A percentile compares a stretch with the other conserved stretches of the same genome.
Conservation (phyloP, 2,329 filamentous ascomycete genomes). For the Colletotrichum sp. region DNA sequence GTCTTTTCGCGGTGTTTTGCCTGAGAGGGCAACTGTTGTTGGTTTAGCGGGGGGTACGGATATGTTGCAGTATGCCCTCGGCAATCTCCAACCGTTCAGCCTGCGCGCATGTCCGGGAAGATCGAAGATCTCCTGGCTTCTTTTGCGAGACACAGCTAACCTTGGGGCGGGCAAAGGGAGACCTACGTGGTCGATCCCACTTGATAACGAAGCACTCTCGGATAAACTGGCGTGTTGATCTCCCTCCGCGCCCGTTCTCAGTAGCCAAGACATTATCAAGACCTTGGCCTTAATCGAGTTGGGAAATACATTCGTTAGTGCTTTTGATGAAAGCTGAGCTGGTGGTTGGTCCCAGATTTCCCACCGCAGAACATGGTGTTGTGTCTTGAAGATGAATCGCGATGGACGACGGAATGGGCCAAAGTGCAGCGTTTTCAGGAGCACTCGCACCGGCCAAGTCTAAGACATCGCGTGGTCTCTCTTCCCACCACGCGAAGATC, state of each 20-base stretch:
- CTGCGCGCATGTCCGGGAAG: not conserved
- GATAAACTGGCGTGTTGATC: not conserved
- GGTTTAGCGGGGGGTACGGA: not conserved
- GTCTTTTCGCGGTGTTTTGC: not conserved
- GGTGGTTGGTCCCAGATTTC: not conserved
- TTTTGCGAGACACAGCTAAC: not conserved
- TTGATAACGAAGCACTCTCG: not conserved
- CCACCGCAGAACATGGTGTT: not conserved
- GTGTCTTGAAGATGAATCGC: not conserved
- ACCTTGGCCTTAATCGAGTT: not conserved
- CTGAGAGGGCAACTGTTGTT: not conserved
- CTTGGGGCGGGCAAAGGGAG: not conserved
- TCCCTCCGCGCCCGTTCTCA: not conserved
- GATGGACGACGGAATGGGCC: not conserved
- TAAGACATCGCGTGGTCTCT: not conserved
- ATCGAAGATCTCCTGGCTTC: not conserved
- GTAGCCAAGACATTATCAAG: not conserved
- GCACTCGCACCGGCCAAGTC: not conserved
- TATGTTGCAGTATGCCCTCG: not conserved
- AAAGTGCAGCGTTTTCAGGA: not conserved
- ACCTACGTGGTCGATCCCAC: not conserved
- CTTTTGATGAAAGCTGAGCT: not conserved
- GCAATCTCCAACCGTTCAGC: constrained; percentile 5
- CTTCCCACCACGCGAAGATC: not conserved
- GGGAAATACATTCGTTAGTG: not conserved